Evolutionary conservation across 352 stramenopile species (phyloP), one percentile per base, ranked within the genome.

Genomic region (Phytophthora sojae): DNA sequence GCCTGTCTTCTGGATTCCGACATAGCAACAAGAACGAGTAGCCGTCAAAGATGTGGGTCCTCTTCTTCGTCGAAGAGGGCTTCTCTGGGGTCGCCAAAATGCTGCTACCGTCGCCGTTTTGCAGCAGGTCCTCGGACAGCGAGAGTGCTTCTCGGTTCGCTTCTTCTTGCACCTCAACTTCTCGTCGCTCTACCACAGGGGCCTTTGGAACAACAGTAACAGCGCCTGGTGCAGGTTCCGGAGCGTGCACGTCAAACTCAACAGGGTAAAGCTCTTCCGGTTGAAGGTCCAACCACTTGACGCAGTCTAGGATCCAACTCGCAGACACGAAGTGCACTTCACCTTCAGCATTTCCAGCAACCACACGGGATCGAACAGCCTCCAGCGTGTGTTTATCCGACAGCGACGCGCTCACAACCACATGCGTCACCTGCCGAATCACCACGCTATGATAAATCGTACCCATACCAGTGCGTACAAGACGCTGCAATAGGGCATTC

Each of bases 381-480:
- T 75, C 61, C 7, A 91, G 64, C 6, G 62, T 76, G n/a, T 63
- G 51, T 11, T 72, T 39, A 61, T 90, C 76, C 0, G 52, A 69
- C 32, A 90, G 58, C 17, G 78, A 84, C 3, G 82, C 77, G 44
- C 86, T 91, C 11, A 91, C 87, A 25, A 94, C 21, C 1, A 94
- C 77, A 44, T 94, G 87, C 4, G 85, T 91, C 45, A 93, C 87
- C n/a, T 83, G 81, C 4, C 61, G 72, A 17, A 82, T 21, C 25
- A 85, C 78, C 57, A 91, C 64, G 25, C 86, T 73, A 49, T 91
- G 80, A 56, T 89, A 93, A 44, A 91, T 87, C 47, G 85, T 88
- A 26, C 87, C 87, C 85, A 93, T 90, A 8, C 79, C 79, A n/a
- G 74, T 77, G 14, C 87, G 85, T 61, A 93, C 77, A 25, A 94